A percentile compares a stretch with the other conserved stretches of the same genome.
Conservation (phyloP, 2,329 filamentous ascomycete genomes). For the Coniochaeta ligniaria region DNA sequence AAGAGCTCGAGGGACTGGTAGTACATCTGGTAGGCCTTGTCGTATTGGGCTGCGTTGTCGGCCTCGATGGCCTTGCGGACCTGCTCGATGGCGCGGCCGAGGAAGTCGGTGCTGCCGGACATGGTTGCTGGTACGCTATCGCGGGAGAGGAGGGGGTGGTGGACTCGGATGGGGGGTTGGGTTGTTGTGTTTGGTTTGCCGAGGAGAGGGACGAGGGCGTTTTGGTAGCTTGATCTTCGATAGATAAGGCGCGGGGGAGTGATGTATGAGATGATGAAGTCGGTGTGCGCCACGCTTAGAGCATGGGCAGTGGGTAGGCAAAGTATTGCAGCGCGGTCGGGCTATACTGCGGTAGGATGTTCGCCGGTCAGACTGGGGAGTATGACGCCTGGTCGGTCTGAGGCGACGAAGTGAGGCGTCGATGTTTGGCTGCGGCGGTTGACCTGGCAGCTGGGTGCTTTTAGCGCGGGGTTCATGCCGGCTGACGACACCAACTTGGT, state of each 20-base stretch:
- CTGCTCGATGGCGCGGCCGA: conserved; percentile 90
- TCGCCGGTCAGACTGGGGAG: not conserved
- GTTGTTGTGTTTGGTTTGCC: not conserved
- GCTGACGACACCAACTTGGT: not conserved
- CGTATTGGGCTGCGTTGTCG: conserved; percentile 92
- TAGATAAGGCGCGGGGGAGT: not conserved
- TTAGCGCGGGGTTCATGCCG: not conserved
- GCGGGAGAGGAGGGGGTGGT: no score
- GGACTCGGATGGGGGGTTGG: not conserved
- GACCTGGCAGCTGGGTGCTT: not conserved
- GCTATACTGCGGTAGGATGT: not conserved
- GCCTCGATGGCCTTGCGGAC: conserved; percentile 97
- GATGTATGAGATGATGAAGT: not conserved
- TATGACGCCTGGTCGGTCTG: not conserved
- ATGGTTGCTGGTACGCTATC: conserved; percentile 40
- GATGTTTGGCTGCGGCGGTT: not conserved
- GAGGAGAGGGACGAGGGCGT: not conserved
- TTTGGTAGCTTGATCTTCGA: not conserved
- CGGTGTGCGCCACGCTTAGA: not conserved
- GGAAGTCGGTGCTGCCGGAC: conserved; percentile 87
- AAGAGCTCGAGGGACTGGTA: conserved; percentile 95
- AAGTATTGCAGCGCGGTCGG: not conserved
- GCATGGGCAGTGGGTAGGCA: not conserved
- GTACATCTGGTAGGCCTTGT: conserved; percentile 94
- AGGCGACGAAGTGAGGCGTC: not conserved